These are phyloP conservation scores for Extremus antarcticus DNA, from an alignment of 495 filamentous ascomycete species.

Conservation along the genomic window DNA sequence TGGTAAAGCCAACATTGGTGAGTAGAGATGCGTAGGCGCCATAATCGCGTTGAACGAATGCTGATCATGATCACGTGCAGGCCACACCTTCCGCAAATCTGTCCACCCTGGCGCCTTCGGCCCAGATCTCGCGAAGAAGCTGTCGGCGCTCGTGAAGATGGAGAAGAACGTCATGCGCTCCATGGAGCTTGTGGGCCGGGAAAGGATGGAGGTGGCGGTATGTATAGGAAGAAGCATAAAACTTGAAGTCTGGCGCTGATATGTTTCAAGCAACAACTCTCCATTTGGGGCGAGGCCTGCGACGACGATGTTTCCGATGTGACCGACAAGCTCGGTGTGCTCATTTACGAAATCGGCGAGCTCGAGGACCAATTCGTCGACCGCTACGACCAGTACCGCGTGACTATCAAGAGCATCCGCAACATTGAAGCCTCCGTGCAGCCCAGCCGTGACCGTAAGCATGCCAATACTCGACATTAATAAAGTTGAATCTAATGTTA, in stretches of 20 bases:
- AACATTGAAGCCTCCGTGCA: slow-evolving; percentile 98
- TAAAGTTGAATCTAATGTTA: slow-evolving; percentile 15
- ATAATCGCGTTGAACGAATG: neutral
- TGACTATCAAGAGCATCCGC: slow-evolving; percentile 97
- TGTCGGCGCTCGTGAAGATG: slow-evolving; percentile 97
- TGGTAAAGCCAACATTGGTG: slow-evolving; percentile 74
- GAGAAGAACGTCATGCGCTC: slow-evolving; percentile 99
- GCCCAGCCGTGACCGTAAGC: slow-evolving; percentile 89
- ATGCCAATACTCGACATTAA: neutral
- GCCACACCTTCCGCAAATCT: slow-evolving; percentile 86
- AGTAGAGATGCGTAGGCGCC: slow-evolving; percentile 27
- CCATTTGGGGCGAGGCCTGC: slow-evolving; percentile 91
- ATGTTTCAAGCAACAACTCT: slow-evolving; percentile 78
- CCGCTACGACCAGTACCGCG: slow-evolving; percentile 96
- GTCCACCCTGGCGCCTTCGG: slow-evolving; percentile 80
- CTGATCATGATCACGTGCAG: slow-evolving; percentile 35
- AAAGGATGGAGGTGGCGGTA: slow-evolving; percentile 97
- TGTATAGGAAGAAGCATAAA: too few relatives aligned
- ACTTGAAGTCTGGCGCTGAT: too few relatives aligned
- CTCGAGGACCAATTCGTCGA: slow-evolving; percentile 97
- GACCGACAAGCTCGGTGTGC: slow-evolving; percentile 94
- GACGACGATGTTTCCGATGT: slow-evolving; percentile 98
- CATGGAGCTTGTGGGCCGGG: slow-evolving; percentile 85
- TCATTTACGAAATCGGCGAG: slow-evolving; percentile 97
- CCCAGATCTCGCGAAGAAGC: slow-evolving; percentile 92